Base-by-base conservation (phyloP, 228 moss, liverwort and hornwort species). In the Sphagnum magellanicum region DNA sequence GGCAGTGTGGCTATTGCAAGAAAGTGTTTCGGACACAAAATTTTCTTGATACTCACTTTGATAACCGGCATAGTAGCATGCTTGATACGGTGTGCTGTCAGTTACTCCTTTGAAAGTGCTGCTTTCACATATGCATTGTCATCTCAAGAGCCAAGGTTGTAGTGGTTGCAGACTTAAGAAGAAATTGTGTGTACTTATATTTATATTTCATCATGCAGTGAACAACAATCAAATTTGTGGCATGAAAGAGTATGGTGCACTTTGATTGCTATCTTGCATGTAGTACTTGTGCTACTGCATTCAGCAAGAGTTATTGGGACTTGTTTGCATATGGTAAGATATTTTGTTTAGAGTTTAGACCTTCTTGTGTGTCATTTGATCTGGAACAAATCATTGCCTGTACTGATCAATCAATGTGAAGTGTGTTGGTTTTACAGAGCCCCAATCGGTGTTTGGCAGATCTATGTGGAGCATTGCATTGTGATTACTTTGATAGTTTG, bases 1-100 rank as follows among this genome's bases (percentile, higher is more conserved):
- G 92, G 96, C 86, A 91, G 64, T 96, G 92, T 73, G 86, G 86
- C 47, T 83, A 84, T 52, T 96, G 96, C 81, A 92, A 91, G 78
- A 96, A 92, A 84, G 73, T 88, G 49, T 96, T 96, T 71, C 88
- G 92, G 60, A 64, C 73, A 50, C 92, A 89, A 71, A 82, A 79
- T 6, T 87, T 65, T 63, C 60, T 95, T 81, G 96, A 96, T 78
- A 91, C 78, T 64, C 96, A 96, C 75, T 85, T 96, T 69, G 91
- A 96, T 74, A 96, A 91, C 70, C 89, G 96, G 48, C 96, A 96
- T 66, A 71, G 75, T 62, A 83, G 79, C 62, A 79, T 76, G 67
- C 90, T 91, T 59, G 88, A 86, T 65, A 82, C 73, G 80, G 96
- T 95, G 69, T 67, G 69, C 55, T 67, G 16, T 32, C 32, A 32